Percentiles rank a stretch among this genome's conserved stretches.
These are phyloP conservation scores for Leptosphaerulina australis DNA, from an alignment of 2,329 filamentous ascomycete genomes.

Conservation along the genomic window DNA sequence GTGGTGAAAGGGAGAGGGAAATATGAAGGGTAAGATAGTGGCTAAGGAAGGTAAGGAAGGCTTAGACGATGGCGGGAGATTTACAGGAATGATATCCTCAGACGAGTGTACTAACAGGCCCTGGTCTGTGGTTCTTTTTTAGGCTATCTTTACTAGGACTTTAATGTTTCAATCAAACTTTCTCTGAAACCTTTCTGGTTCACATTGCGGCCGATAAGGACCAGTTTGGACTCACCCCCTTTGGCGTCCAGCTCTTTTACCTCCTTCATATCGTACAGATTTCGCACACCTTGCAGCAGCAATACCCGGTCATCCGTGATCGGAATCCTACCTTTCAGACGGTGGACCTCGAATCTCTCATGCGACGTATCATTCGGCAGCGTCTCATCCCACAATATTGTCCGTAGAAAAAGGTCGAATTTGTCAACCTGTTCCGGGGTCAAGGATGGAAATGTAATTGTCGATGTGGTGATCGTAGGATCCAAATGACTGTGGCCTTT, in stretches of 20 bases:
- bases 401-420: constrained; percentile 82
- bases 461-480: constrained; percentile 85
- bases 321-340: constrained; percentile 79
- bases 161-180: constrained; percentile 18
- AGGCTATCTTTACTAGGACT: not conserved
- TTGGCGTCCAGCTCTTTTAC: not conserved
- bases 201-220: constrained; percentile 41
- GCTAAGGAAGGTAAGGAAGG: too few relatives aligned
- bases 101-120: too few relatives aligned
- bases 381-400: constrained; percentile 79
- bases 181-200: constrained; percentile 26
- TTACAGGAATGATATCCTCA: too few relatives aligned
- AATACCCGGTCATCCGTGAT: constrained; percentile 69
- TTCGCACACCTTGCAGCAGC: constrained; percentile 88
- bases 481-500: constrained; percentile 93
- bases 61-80: too few relatives aligned
- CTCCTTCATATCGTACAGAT: constrained; percentile 91
- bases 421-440: constrained; percentile 61
- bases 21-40: too few relatives aligned
- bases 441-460: constrained; percentile 70
- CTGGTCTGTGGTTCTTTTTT: too few relatives aligned
- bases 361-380: constrained; percentile 54
- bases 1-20: too few relatives aligned
- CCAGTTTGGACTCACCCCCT: constrained; percentile 34
- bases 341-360: constrained; percentile 76